A percentile compares a stretch with the other conserved stretches of the same genome.
phyloP scores from a whole-genome alignment of 179 eudicot genomes.

The Silene vulgaris region DNA sequence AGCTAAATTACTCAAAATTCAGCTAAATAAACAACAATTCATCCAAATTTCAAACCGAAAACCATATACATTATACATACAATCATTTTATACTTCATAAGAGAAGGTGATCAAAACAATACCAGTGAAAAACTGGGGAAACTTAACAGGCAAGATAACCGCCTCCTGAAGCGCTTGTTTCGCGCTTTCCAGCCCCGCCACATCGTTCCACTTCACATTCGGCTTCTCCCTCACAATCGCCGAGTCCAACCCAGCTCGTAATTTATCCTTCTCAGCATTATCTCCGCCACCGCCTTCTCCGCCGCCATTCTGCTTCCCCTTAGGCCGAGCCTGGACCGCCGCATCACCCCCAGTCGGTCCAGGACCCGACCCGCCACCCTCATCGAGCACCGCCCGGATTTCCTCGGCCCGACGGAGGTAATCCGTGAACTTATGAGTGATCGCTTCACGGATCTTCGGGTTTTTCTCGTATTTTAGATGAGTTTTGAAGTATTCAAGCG shows the following conservation, averaged over 20 bases:
- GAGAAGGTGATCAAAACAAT: too few relatives aligned
- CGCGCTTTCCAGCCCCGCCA: slow-evolving; percentile 93
- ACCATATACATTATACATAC: too few relatives aligned
- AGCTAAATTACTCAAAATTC: neutral
- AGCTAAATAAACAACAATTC: too few relatives aligned
- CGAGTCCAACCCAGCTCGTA: slow-evolving; percentile 72
- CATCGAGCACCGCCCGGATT: slow-evolving; percentile 83
- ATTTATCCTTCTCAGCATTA: slow-evolving; percentile 71
- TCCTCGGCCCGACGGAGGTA: slow-evolving; percentile 93
- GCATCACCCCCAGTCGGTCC: slow-evolving; percentile 44
- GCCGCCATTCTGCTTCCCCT: slow-evolving; percentile 62
- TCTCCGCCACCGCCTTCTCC: slow-evolving; percentile 73
- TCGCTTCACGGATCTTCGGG: slow-evolving; percentile 93
- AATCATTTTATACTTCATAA: too few relatives aligned
- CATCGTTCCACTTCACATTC: slow-evolving; percentile 94
- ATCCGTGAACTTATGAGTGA: slow-evolving; percentile 82
- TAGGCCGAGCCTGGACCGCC: slow-evolving; percentile 73
- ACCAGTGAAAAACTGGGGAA: slow-evolving; percentile 96
- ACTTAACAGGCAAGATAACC: slow-evolving; percentile 89
- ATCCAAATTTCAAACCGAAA: too few relatives aligned
- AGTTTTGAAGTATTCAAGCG: slow-evolving; percentile 82
- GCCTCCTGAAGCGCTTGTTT: slow-evolving; percentile 98
- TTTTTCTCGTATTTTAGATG: slow-evolving; percentile 93
- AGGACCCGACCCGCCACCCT: slow-evolving; percentile 49
- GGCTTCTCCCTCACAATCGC: slow-evolving; percentile 95